Evolutionary conservation across 1,284 basidiomycete species (phyloP).

Genomic region (Ganoderma lucidum): DNA sequence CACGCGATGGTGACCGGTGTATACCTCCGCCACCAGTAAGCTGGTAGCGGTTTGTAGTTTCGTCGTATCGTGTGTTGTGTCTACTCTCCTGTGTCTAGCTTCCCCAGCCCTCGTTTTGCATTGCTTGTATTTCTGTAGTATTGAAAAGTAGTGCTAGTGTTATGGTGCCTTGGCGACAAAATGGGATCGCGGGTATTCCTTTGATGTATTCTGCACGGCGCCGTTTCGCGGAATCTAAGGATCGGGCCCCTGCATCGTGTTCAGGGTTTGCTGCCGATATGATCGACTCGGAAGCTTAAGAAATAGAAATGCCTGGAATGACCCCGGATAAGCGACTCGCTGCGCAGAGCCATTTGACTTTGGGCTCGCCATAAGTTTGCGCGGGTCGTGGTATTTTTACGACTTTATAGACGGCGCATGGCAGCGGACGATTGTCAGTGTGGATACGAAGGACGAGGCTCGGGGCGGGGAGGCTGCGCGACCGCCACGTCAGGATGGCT

Average conservation of each 20-base stretch:
- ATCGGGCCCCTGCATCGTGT: not conserved
- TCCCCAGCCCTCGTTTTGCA: constrained; percentile 18
- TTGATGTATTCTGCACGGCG: not conserved
- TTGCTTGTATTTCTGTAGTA: constrained; percentile 37
- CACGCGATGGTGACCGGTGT: constrained; percentile 85
- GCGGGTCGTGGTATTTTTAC: not conserved
- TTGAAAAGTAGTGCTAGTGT: constrained; percentile 34
- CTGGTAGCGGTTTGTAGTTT: constrained; percentile 15
- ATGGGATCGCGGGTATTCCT: not conserved
- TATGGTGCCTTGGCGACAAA: not conserved
- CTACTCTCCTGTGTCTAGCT: constrained; percentile 8
- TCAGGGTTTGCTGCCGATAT: not conserved
- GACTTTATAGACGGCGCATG: not conserved
- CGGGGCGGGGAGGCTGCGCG: constrained; percentile 9
- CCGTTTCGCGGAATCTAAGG: not conserved
- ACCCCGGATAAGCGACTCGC: not conserved
- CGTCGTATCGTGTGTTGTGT: constrained; percentile 14
- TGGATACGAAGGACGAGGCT: not conserved
- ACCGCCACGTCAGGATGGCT: constrained; percentile 34
- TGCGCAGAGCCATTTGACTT: not conserved
- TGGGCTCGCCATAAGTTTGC: not conserved
- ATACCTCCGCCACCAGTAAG: constrained; percentile 57
- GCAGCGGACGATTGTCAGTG: not conserved
- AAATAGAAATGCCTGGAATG: not conserved
- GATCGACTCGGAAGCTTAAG: not conserved